Evolutionary conservation across 1,284 basidiomycete genomes (phyloP).

Genomic region (Sparassis latifolia): DNA sequence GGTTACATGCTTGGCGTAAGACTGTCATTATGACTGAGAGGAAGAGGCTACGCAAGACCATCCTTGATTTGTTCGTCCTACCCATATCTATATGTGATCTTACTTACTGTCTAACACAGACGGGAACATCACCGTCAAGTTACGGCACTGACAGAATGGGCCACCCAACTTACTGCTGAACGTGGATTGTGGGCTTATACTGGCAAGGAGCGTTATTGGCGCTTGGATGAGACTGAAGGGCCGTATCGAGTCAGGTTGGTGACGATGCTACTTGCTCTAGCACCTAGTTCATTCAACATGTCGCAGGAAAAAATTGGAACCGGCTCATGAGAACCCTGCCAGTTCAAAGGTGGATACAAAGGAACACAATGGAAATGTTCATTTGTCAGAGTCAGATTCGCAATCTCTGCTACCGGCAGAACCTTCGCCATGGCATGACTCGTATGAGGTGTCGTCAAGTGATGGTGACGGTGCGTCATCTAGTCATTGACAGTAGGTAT

Average conservation of each 20-base stretch:
- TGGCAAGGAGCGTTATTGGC: constrained; percentile 51
- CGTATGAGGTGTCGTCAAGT: constrained; percentile 65
- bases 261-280: neutral
- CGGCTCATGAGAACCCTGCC: constrained; percentile 42
- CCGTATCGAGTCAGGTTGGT: constrained; percentile 74
- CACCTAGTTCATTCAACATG: neutral
- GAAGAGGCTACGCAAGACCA: constrained; percentile 62
- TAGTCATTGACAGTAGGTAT: neutral
- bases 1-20: constrained; percentile 66
- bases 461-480: constrained; percentile 48
- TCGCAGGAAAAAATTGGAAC: constrained; percentile 67
- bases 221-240: constrained; percentile 84
- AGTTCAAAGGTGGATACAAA: constrained; percentile 46
- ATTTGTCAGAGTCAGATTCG: constrained; percentile 51
- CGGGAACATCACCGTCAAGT: constrained; percentile 67
- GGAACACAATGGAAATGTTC: constrained; percentile 47
- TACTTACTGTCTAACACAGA: constrained; percentile 28
- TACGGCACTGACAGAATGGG: constrained; percentile 54
- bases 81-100: neutral
- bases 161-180: constrained; percentile 54
- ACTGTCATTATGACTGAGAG: constrained; percentile 58
- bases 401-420: constrained; percentile 57
- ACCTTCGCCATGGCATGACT: constrained; percentile 74
- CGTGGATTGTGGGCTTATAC: constrained; percentile 74
- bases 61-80: constrained; percentile 60